Evolutionary conservation across 192 early-diverging fungal species (phyloP), one percentile per base, ranked within the genome.

Genomic region (Coemansia sp.): DNA sequence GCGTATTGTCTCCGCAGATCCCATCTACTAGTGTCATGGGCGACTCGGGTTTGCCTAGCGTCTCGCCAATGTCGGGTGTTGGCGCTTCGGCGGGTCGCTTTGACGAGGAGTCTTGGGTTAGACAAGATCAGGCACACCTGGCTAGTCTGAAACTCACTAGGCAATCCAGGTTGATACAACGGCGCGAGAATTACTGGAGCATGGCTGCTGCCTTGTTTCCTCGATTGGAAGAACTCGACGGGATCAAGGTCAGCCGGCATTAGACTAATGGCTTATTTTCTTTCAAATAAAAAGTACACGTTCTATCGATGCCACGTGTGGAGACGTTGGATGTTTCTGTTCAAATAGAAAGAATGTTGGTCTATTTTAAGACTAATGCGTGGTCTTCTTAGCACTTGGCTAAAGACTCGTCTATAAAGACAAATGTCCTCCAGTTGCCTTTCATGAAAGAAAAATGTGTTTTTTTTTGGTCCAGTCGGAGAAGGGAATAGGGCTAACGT

Each of bases 31-130:
- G 60, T 10, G 70, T 68, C 27, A 67, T 76, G 75, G 75, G 69
- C 32, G 77, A 74, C 25, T 48, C 31, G 23, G 57, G 53, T 5
- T 29, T 55, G 15, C 38, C 55, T 7, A 32, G 5, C 32, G 55
- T 17, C 37, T 66, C 44, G 31, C 23, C 68, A 48, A 39, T 44
- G 44, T 29, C 69, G 63, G 68, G 46, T 21, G 68, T 32, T 14
- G 63, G 62, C 31, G 58, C 63, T 6, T 59, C 68, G 21, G 63
- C 68, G 1, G 46, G 67, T 32, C 72, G 76, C 25, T 27, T 77
- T 23, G 76, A 77, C 58, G 80, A 82, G 41, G 80, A 74, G 23
- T 53, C 62, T 25, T 82, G 80, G 80, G 58, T 72, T 41, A 65
- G 72, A 9, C 67, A 75, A 23, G 80, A 82, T 44, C 65, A 70